phyloP scores from a whole-genome alignment of 2,329 filamentous ascomycete genomes.

The Calonectria crousiana region DNA sequence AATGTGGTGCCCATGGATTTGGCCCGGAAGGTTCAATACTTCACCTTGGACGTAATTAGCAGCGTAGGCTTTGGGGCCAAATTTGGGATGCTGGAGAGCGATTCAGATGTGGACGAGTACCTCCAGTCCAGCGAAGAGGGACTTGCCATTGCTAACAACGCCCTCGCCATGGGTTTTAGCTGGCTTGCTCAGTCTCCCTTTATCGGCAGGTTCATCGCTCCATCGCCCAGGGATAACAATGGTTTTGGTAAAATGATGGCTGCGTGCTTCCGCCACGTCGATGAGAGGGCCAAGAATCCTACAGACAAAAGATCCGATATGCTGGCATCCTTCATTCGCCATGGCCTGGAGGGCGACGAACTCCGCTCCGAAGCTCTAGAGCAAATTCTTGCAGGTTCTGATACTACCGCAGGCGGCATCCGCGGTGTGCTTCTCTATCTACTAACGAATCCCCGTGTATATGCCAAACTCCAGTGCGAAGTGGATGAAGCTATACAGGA shows the following conservation, averaged over 20 bases:
- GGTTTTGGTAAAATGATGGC: constrained; percentile 52
- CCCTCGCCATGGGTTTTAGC: constrained; percentile 44
- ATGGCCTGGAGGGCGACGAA: constrained; percentile 50
- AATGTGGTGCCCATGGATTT: constrained; percentile 56
- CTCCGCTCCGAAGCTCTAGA: constrained; percentile 49
- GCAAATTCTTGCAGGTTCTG: constrained; percentile 52
- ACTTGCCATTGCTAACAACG: constrained; percentile 41
- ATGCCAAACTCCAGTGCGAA: constrained; percentile 61
- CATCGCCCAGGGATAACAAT: constrained; percentile 43
- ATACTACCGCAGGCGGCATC: constrained; percentile 52
- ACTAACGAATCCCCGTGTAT: constrained; percentile 61
- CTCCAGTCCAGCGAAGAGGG: constrained; percentile 51
- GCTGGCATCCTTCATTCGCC: constrained; percentile 56
- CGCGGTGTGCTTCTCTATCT: constrained; percentile 65
- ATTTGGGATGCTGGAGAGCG: constrained; percentile 60
- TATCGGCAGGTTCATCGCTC: constrained; percentile 44
- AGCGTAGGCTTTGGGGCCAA: constrained; percentile 62
- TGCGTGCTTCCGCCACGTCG: constrained; percentile 43
- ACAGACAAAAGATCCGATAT: constrained; percentile 51
- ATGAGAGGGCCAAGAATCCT: constrained; percentile 40
- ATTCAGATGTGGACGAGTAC: constrained; percentile 59
- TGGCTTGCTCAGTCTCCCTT: constrained; percentile 46
- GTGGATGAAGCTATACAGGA: constrained; percentile 61
- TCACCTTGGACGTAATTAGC: constrained; percentile 67
- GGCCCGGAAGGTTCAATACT: constrained; percentile 60